These are phyloP conservation scores for Coelastrella sp. DNA, from an alignment of 139 green algal species.

Conservation along the genomic window DNA sequence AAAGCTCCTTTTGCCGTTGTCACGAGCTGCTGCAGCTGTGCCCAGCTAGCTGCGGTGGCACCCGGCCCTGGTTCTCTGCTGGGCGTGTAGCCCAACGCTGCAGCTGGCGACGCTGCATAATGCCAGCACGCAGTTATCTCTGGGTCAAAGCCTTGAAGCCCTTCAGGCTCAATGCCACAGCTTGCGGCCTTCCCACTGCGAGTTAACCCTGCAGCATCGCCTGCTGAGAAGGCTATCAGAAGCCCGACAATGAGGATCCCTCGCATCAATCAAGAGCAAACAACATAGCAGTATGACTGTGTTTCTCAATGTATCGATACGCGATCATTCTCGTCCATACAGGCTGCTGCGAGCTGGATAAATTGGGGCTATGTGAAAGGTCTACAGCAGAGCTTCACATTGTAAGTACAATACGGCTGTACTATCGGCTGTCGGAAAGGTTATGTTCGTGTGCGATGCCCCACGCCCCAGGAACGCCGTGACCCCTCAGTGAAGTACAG, in stretches of 20 bases:
- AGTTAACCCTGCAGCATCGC: background rate
- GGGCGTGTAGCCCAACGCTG: slow-evolving; percentile 11
- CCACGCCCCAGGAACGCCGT: too few species aligned
- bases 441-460: too few species aligned
- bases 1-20: background rate
- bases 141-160: background rate
- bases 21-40: background rate
- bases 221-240: background rate
- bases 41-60: slow-evolving; percentile 2
- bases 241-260: background rate
- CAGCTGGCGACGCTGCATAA: background rate
- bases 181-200: background rate
- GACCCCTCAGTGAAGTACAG: too few species aligned
- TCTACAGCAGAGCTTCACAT: too few species aligned
- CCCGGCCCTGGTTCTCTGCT: background rate
- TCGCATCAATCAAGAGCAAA: background rate
- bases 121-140: slow-evolving; percentile 21
- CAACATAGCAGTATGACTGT: too few species aligned
- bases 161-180: background rate
- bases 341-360: too few species aligned
- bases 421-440: too few species aligned
- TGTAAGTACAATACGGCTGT: too few species aligned
- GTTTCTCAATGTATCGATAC: too few species aligned
- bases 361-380: too few species aligned
- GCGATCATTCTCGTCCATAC: too few species aligned